A percentile compares a stretch with the other conserved stretches of the same genome.
Conservation (phyloP, 2,329 filamentous ascomycete species). For the Mycosphaerelloides madeirae region DNA sequence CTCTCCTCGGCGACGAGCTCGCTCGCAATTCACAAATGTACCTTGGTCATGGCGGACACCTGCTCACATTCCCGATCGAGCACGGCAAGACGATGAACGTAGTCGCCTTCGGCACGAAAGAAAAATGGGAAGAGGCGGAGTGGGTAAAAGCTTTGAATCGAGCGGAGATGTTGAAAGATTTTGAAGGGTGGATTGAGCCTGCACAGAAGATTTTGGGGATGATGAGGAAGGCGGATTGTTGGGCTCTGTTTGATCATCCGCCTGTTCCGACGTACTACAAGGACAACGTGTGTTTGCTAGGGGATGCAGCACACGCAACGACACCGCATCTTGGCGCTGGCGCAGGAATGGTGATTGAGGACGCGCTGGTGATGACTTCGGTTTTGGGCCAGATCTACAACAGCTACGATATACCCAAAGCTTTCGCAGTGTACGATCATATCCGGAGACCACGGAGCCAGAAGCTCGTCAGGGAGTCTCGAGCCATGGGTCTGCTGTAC, state of each 20-base stretch:
- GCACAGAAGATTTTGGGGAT: constrained; percentile 3
- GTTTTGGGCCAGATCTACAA: constrained; percentile 32
- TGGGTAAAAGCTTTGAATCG: constrained; percentile 20
- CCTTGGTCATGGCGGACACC: constrained; percentile 3
- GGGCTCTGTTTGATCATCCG: constrained; percentile 46
- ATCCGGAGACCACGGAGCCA: constrained; percentile 38
- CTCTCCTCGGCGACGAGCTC: constrained; percentile 13
- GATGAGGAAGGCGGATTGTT: constrained; percentile 26
- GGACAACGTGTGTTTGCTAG: constrained; percentile 42
- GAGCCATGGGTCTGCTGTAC: constrained; percentile 38
- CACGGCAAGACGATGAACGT: constrained; percentile 8
- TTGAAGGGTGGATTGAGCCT: constrained; percentile 37
- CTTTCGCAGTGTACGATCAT: constrained; percentile 37
- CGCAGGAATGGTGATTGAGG: constrained; percentile 54
- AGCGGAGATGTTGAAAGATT: constrained; percentile 1
- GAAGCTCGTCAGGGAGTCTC: constrained; percentile 37
- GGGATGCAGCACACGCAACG: constrained; percentile 55
- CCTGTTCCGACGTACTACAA: constrained; percentile 38
- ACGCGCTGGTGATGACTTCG: constrained; percentile 46
- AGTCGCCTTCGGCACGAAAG: constrained; percentile 5
- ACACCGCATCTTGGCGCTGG: constrained; percentile 54
- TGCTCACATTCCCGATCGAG: constrained; percentile 9
- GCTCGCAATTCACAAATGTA: constrained; percentile 1
- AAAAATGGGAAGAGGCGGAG: constrained; percentile 22
- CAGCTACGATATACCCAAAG: constrained; percentile 26